A percentile compares a stretch with the other conserved stretches of the same genome.
Evolutionary conservation across 345 rosid genomes (phyloP).

Genomic region (Cardamine resedifolia): DNA sequence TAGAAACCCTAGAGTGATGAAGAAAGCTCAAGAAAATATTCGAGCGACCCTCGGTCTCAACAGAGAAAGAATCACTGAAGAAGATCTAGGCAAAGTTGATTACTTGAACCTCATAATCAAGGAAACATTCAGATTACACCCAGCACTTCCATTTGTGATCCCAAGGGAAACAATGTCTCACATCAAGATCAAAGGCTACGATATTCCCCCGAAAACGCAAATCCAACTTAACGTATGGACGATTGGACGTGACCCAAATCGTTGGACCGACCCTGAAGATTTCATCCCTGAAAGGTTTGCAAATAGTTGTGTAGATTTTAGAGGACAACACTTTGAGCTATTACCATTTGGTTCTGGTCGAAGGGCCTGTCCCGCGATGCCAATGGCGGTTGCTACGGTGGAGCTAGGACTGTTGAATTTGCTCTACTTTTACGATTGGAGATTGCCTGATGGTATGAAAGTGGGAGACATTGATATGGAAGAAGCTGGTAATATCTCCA

Average conservation of each 20-base stretch:
- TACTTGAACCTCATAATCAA: constrained; percentile 55
- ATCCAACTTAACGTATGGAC: constrained; percentile 50
- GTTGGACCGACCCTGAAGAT: constrained; percentile 46
- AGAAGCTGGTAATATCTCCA: constrained; percentile 6
- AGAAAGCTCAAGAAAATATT: constrained; percentile 55
- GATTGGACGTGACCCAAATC: constrained; percentile 43
- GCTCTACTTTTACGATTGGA: constrained; percentile 32
- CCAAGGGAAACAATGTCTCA: constrained; percentile 44
- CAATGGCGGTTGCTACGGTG: neutral
- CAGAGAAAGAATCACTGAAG: constrained; percentile 42
- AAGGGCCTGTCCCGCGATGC: constrained; percentile 48
- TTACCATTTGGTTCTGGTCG: constrained; percentile 55
- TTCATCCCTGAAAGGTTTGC: constrained; percentile 53
- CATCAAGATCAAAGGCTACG: constrained; percentile 44
- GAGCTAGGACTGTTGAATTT: constrained; percentile 20
- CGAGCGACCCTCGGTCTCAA: constrained; percentile 45
- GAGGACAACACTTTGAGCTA: constrained; percentile 42
- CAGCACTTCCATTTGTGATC: constrained; percentile 44
- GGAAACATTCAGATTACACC: constrained; percentile 69
- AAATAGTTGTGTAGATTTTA: constrained; percentile 36
- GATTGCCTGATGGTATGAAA: constrained; percentile 13
- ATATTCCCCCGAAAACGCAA: constrained; percentile 45
- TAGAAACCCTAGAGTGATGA: constrained; percentile 55
- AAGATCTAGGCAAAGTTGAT: constrained; percentile 58
- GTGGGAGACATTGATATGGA: constrained; percentile 20